Evolutionary conservation across 1,139 yeast genomes (phyloP).

Genomic region (Yamadazyma trypodendri): DNA sequence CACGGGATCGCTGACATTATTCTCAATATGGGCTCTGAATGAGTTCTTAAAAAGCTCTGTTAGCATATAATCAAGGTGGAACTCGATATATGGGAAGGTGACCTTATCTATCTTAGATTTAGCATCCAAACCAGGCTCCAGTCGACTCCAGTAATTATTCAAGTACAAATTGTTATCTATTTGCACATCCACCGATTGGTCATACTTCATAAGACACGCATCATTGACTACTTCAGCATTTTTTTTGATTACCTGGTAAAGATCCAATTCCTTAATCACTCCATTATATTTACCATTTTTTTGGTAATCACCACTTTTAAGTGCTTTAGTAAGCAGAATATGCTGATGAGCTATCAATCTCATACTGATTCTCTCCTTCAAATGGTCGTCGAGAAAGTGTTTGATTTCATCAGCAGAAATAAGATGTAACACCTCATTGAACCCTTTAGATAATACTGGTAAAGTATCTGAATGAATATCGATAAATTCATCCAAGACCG

Average conservation of each 20-base stretch:
- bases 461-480: conserved; percentile 81
- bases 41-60: conserved; percentile 88
- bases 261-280: conserved; percentile 62
- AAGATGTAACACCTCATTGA: conserved; percentile 65
- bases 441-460: conserved; percentile 77
- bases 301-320: conserved; percentile 25
- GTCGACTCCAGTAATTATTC: conserved; percentile 33
- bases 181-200: conserved; percentile 60
- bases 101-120: conserved; percentile 22
- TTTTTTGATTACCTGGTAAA: conserved; percentile 57
- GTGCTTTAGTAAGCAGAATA: conserved; percentile 50
- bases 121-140: conserved; percentile 23
- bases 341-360: conserved; percentile 85
- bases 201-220: conserved; percentile 78
- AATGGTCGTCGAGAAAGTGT: conserved; percentile 68
- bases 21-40: conserved; percentile 81
- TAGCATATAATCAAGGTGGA: conserved; percentile 81
- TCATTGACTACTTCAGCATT: conserved; percentile 79
- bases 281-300: conserved; percentile 59
- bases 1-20: conserved; percentile 57
- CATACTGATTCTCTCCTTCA: conserved; percentile 82
- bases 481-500: conserved; percentile 56
- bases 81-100: conserved; percentile 75
- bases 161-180: conserved; percentile 48
- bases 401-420: conserved; percentile 53